A percentile compares a stretch with the other conserved stretches of the same genome.
Evolutionary conservation across 2,329 filamentous ascomycete genomes (phyloP).

Genomic region (Coniochaeta sp.): DNA sequence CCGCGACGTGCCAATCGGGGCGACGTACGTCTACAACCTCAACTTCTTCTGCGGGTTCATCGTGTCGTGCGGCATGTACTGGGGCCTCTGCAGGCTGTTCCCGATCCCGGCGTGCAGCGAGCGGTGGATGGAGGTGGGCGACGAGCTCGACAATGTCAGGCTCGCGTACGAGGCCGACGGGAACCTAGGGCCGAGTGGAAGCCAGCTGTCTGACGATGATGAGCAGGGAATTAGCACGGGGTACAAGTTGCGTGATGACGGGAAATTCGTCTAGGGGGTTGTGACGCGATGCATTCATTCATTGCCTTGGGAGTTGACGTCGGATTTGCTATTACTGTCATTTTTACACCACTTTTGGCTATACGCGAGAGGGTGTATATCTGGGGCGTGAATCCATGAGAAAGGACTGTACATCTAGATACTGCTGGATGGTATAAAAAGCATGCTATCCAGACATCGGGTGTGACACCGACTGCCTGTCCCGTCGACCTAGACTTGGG

Average conservation of each 20-base stretch:
- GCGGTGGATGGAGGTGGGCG: conserved; percentile 70
- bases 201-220: conserved; percentile 1
- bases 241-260: background rate
- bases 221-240: background rate
- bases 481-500: too few relatives aligned
- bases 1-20: conserved; percentile 62
- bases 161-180: conserved; percentile 33
- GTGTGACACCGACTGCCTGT: too few relatives aligned
- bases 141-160: conserved; percentile 48
- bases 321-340: too few relatives aligned
- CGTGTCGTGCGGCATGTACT: conserved; percentile 62
- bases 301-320: too few relatives aligned
- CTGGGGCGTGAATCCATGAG: too few relatives aligned
- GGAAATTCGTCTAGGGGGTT: background rate
- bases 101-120: conserved; percentile 70
- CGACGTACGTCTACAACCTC: conserved; percentile 79
- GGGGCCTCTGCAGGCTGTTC: conserved; percentile 56
- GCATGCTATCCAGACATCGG: too few relatives aligned
- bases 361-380: too few relatives aligned
- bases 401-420: too few relatives aligned
- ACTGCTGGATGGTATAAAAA: too few relatives aligned
- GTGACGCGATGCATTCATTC: too few relatives aligned
- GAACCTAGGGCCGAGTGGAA: background rate
- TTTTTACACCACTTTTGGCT: too few relatives aligned
- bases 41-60: conserved; percentile 87